phyloP scores from a whole-genome alignment of 1,284 basidiomycete genomes.

The Mycena citricolor region DNA sequence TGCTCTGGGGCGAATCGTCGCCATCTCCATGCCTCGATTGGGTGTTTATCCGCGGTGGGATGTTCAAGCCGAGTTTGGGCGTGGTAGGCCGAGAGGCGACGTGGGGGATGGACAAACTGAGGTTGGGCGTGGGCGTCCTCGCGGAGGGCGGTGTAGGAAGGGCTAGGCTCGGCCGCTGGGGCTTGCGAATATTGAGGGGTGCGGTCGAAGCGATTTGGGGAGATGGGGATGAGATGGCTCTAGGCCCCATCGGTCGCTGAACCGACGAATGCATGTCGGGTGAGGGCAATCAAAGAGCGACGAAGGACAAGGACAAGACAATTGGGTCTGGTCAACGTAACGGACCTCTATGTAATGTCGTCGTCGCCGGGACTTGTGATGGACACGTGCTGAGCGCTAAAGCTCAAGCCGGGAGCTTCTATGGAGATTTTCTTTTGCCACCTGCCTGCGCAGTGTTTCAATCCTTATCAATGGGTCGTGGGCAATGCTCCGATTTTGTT shows the following conservation, averaged over 20 bases:
- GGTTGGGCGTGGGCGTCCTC: conserved; percentile 30
- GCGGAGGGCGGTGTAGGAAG: conserved; percentile 27
- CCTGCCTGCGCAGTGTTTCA: no score
- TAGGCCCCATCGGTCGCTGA: conserved; percentile 60
- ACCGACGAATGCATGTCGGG: conserved; percentile 28
- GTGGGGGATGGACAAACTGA: conserved; percentile 32
- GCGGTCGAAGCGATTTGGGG: conserved; percentile 37
- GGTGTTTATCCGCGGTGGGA: conserved; percentile 28
- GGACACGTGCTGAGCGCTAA: no score
- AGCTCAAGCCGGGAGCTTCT: no score
- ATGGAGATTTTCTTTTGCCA: no score
- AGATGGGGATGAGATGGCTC: conserved; percentile 38
- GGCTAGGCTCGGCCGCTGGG: conserved; percentile 27
- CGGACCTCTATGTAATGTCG: no score
- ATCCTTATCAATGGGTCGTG: no score
- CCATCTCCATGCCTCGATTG: conserved; percentile 24
- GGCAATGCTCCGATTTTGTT: no score
- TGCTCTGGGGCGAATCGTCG: conserved; percentile 29
- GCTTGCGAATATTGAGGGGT: conserved; percentile 35
- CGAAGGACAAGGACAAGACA: no score
- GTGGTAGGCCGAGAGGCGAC: conserved; percentile 32
- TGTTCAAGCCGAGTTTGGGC: conserved; percentile 31
- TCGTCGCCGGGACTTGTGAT: no score
- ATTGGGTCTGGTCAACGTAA: no score
- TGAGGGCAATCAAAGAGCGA: no score